Base-by-base conservation (phyloP, 192 early-diverging fungal genomes). In the Coemansia brasiliensis region DNA sequence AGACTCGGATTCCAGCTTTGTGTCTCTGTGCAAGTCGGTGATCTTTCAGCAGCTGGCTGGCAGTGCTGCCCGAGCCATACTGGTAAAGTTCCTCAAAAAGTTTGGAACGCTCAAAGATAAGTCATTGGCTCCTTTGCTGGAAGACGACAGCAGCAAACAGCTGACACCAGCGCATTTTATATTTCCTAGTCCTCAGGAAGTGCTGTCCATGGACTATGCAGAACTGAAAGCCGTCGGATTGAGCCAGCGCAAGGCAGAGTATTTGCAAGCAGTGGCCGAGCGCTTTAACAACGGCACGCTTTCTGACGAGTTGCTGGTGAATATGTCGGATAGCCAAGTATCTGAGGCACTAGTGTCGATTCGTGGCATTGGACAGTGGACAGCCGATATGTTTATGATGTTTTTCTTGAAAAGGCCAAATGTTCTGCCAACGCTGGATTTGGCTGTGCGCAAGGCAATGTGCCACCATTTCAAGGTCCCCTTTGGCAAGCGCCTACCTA, bases 351-450 rank as follows among this genome's bases (percentile, higher is more conserved):
- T 90, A 18, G 80, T 80, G 39, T 63, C 80, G 15, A 74, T 90
- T 51, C 81, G 83, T 17, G 88, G 88, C 4, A 87, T 90, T 46
- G 88, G 88, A 1, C 67, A 74, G 78, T 87, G 86, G 84, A 86
- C 85, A 1, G 87, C 83, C 7, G 84, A 89, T 55, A 90, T 88
- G 87, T 88, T 88, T 53, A 66, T 88, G 22, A 88, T 91, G 74
- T 87, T 91, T 57, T 78, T 89, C 40, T 60, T 91, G 6, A 72
- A 84, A 56, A 82, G 85, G 32, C 84, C 88, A 0, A 83, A 91
- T 62, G 79, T 91, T 16, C 77, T 91, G 12, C 89, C 89, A 0
- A 75, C 84, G 13, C 62, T 83, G 21, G 89, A 91, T 51, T 51
- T 85, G 46, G 88, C 82, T 17, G 66, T 91, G 4, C 82, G 82